Conservation (phyloP, 345 rosid species). For the Arabidopsis arenosa region DNA sequence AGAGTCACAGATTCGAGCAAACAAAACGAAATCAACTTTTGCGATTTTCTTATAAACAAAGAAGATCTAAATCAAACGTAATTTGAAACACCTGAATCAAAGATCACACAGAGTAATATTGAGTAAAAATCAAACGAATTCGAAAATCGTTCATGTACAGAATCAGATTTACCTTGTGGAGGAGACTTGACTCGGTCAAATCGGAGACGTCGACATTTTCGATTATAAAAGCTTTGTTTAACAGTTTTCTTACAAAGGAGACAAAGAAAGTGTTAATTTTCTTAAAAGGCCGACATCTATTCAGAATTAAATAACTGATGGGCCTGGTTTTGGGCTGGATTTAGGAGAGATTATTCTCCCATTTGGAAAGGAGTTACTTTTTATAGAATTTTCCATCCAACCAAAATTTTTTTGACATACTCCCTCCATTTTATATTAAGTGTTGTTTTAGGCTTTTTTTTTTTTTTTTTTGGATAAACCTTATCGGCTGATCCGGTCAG, state of each 20-base stretch:
- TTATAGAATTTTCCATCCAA: no score
- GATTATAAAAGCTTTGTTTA: background rate
- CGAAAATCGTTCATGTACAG: background rate
- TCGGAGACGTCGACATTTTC: background rate
- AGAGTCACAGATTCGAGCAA: background rate
- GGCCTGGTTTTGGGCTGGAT: background rate
- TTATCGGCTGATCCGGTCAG: no score
- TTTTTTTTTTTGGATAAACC: no score
- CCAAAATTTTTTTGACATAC: no score
- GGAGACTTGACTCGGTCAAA: background rate
- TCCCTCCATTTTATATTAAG: no score
- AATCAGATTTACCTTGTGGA: background rate
- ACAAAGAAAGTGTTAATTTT: no score
- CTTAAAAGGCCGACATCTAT: no score
- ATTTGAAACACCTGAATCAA: background rate
- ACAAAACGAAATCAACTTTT: background rate
- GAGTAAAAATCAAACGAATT: background rate
- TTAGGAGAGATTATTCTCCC: no score
- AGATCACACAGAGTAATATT: background rate
- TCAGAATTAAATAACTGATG: no score
- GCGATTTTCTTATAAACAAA: no score
- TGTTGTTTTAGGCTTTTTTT: no score
- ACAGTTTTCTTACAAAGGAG: background rate
- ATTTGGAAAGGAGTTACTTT: no score
- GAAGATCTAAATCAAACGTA: slow-evolving; percentile 1